Evolutionary conservation across 2,329 filamentous ascomycete genomes (phyloP), one percentile per base, ranked within the genome.

Genomic region (Hypoxylon sp.): DNA sequence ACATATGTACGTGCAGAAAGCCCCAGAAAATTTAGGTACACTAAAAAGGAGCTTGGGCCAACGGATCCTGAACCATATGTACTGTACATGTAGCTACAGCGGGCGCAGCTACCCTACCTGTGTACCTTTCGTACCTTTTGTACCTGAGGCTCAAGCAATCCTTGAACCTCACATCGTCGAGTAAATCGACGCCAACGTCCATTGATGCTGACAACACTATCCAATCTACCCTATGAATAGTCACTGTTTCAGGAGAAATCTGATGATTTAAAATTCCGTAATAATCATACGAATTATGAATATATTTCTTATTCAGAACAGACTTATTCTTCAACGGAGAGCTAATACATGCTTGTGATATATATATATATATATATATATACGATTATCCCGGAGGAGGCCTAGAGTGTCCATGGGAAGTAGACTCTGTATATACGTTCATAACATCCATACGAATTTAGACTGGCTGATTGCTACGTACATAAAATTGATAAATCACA

Each of bases 131-230:
- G 28, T 30, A 30, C 28, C 28, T 30, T 30, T 30, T 30, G 63
- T 63, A 60, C 50, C 50, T 67, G 64, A 63, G 64, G 64, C 64
- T 67, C 64, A 60, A 32, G 13, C 28, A 23, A 63, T 60, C 64
- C 64, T 46, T 63, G 53, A 63, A 67, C 64, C 60, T 67, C 64
- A 67, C 34, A 49, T 59, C 32, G 36, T 55, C 46, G 52, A 51
- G 36, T 62, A 32, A 21, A 41, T 28, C 23, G 50, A 52, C 36
- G 56, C 23, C 17, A 36, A 17, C 19, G 17, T 19, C 52, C 7
- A 56, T 11, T 30, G 2, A 10, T 19, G 17, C 14, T 41, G 11
- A 32, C 14, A 38, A 32, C n/a, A 17, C 11, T 23, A 21, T 46
- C 14, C 5, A 46, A 46, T 32, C 25, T 17, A 11, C 21, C n/a